These are phyloP conservation scores for Saccharata proteae DNA, from an alignment of 2,329 filamentous ascomycete genomes.

Conservation along the genomic window DNA sequence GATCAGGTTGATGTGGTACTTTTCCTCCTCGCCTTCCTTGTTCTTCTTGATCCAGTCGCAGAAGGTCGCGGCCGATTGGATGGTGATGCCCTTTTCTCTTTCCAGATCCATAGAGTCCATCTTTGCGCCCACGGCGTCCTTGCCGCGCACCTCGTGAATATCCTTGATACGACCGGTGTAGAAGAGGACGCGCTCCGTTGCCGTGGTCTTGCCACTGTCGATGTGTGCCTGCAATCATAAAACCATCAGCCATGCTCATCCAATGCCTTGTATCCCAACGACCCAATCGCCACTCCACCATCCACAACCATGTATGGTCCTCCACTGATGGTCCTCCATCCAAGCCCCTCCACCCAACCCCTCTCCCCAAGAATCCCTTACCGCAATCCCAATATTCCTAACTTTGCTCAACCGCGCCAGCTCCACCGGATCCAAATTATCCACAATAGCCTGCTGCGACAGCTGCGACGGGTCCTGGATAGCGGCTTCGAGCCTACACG, in stretches of 20 bases:
- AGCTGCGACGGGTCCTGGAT: conserved; percentile 44
- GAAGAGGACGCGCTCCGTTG: conserved; percentile 91
- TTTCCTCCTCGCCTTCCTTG: conserved; percentile 70
- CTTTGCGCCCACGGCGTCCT: conserved; percentile 91
- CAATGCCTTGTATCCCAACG: conserved; percentile 1
- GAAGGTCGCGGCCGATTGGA: conserved; percentile 95
- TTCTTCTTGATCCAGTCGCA: conserved; percentile 85
- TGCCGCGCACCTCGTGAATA: conserved; percentile 93
- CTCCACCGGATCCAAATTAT: conserved; percentile 72
- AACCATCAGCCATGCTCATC: too few relatives aligned
- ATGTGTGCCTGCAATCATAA: conserved; percentile 83
- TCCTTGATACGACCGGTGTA: conserved; percentile 95
- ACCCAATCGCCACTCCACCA: neutral
- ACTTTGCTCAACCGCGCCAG: conserved; percentile 65
- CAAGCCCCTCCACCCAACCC: too few relatives aligned
- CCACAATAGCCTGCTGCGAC: conserved; percentile 55
- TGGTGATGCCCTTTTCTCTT: conserved; percentile 96
- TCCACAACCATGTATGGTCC: neutral
- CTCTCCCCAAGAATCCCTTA: conserved; percentile 30
- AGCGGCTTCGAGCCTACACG: conserved; percentile 39
- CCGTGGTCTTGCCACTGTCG: conserved; percentile 95
- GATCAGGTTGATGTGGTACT: conserved; percentile 96
- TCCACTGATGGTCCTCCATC: too few relatives aligned
- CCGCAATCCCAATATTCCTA: conserved; percentile 95
- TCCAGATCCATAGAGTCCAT: conserved; percentile 99